phyloP scores from a whole-genome alignment of 2,329 filamentous ascomycete species.

The Malbranchea zuffiana region DNA sequence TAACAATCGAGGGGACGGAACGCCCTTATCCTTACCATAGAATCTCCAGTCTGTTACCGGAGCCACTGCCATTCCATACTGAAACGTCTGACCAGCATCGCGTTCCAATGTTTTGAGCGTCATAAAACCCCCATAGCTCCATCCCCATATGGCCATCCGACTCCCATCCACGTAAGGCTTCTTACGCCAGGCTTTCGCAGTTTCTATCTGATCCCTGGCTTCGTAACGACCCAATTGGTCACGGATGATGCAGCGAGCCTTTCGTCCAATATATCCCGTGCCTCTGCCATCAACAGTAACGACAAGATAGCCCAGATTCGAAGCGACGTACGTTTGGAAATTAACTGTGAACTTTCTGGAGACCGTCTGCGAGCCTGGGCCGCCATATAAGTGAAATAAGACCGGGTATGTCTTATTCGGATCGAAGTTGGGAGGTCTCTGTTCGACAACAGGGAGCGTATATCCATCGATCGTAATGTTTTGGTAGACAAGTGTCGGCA shows the following conservation, averaged over 20 bases:
- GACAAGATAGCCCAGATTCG: conserved; percentile 78
- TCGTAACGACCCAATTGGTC: conserved; percentile 78
- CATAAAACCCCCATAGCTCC: conserved; percentile 94
- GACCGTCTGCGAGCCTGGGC: conserved; percentile 85
- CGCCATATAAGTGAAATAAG: conserved; percentile 88
- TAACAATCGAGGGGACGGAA: background rate
- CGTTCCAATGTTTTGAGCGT: conserved; percentile 88
- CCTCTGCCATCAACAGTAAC: conserved; percentile 90
- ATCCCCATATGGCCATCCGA: conserved; percentile 91
- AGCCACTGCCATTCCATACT: conserved; percentile 95
- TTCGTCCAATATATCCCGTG: conserved; percentile 80
- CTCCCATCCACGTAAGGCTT: conserved; percentile 74
- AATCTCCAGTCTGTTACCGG: conserved; percentile 97
- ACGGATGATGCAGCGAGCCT: conserved; percentile 69
- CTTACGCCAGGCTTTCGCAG: conserved; percentile 69
- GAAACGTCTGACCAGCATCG: conserved; percentile 81
- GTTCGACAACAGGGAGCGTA: conserved; percentile 64
- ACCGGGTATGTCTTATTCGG: conserved; percentile 79
- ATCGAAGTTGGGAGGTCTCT: conserved; percentile 80
- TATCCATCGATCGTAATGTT: conserved; percentile 76
- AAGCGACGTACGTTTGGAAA: conserved; percentile 82
- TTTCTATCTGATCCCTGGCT: conserved; percentile 79
- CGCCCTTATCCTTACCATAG: conserved; percentile 48
- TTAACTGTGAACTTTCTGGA: conserved; percentile 70
- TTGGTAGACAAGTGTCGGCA: conserved; percentile 72